Evolutionary conservation across 345 rosid species (phyloP).

Genomic region (thale cress (Arabidopsis thaliana)): TAIR10.1 NC_003074.8:1947001-1947500

Average conservation of each 20-base stretch:
- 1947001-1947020: too few relatives aligned
- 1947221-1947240: constrained; percentile 12
- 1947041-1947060: too few relatives aligned
- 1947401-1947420: constrained; percentile 38
- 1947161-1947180: background rate
- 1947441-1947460: constrained; percentile 26
- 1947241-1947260: constrained; percentile 49
- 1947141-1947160: background rate
- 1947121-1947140: background rate
- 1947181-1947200: background rate
- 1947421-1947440: constrained; percentile 42
- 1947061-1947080: too few relatives aligned
- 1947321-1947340: constrained; percentile 46
- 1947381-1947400: constrained; percentile 49
- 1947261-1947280: constrained; percentile 28
- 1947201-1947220: background rate
- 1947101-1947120: background rate
- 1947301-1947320: constrained; percentile 45
- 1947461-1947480: constrained; percentile 34
- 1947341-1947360: constrained; percentile 43
- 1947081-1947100: background rate
- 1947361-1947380: constrained; percentile 43
- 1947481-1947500: constrained; percentile 45
- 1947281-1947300: background rate
- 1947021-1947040: too few relatives aligned